Evolutionary conservation across 768 basidiomycete genomes (phyloP), one percentile per base, ranked within the genome.

Genomic region (Hygrocybe punicea): DNA sequence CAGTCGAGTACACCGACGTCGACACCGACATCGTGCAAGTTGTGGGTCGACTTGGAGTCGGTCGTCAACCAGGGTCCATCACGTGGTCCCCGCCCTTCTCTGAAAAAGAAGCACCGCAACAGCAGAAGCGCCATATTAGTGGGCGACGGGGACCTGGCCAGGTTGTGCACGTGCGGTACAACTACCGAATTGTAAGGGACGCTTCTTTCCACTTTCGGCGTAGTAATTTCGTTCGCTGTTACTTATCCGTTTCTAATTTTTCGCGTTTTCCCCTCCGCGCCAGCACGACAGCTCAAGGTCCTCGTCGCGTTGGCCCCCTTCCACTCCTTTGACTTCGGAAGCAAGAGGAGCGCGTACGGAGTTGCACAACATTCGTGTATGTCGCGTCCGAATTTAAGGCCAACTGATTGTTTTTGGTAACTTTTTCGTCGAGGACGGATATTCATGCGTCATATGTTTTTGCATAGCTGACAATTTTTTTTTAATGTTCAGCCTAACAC

Each of bases 331-430:
- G 16, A 53, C 50, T 51, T 24, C 23, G 51, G 40, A 42, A 7
- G 36, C 37, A 39, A 53, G 40, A 35, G 21, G 17, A 25, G 19
- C 7, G 37, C 35, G 37, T 10, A 34, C 17, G 29, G 24, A 35
- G 50, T 50, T 61, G 6, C 35, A 25, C 35, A 16, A 35, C 49
- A 59, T 33, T 58, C 63, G 55, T 62, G 64, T 67, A 65, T 59
- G 66, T 71, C 63, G 62, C 65, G 61, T 63, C 35, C 29, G 19
- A 24, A 29, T 29, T 29, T 8, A 29, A 29, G 4, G 8, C 29
- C 39, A 8, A 34, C 24, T 8, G 23, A 3, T 35, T 51, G 33
- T 51, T 17, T 47, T 24, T 23, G 45, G 45, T 24, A 13, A 19
- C 45, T 47, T n/a, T 19, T 47, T 23, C 6, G 4, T 47, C 13